Evolutionary conservation across 2,329 filamentous ascomycete genomes (phyloP), one percentile per base, ranked within the genome.

Genomic region (Cladosporium phlei): DNA sequence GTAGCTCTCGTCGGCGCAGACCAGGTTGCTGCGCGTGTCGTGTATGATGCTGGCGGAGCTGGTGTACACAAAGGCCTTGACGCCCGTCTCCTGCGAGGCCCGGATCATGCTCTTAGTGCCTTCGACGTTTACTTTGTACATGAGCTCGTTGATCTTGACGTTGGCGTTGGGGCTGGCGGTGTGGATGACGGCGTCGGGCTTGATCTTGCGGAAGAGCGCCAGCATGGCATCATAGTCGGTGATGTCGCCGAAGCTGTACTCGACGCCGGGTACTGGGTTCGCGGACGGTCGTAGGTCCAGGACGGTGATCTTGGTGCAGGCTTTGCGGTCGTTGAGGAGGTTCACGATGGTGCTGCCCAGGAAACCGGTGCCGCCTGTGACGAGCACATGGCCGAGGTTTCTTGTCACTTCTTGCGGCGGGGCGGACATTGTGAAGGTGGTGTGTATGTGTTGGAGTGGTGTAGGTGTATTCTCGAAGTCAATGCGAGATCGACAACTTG

Each of bases 1-100:
- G 58, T 69, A 76, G 38, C 66, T 60, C 59, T 75, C 72, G 52
- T 76, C 68, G 17, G 70, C 74, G 51, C 76, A 72, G 52, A 73
- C 59, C 30, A 78, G 63, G 54, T 74, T 67, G 34, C 58, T 65
- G 32, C 61, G 53, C 8, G 63, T 67, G 52, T 73, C 70, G 42
- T 72, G 67, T 29, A 76, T 65, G 17, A 77, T 69, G 32, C 71
- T 74, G 5, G 74, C 71, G 19, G 67, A 72, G 55, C 71, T 75
- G 14, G 74, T 77, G 57, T 75, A 75, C 12, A 78, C 69, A 50
- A 78, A 75, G 2, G 70, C 73, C 60, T 73, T 75, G 32, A 75
- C 72, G 2, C 70, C 70, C 3, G 66, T 62, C 54, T 74, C 67
- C 53, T 71, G 67, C 24, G 74, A 68, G 11, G 66, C 72, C 49